A percentile compares a stretch with the other conserved stretches of the same genome.
phyloP scores from a whole-genome alignment of 164 flowering plant genomes.

The Vitis rotundifolia region DNA sequence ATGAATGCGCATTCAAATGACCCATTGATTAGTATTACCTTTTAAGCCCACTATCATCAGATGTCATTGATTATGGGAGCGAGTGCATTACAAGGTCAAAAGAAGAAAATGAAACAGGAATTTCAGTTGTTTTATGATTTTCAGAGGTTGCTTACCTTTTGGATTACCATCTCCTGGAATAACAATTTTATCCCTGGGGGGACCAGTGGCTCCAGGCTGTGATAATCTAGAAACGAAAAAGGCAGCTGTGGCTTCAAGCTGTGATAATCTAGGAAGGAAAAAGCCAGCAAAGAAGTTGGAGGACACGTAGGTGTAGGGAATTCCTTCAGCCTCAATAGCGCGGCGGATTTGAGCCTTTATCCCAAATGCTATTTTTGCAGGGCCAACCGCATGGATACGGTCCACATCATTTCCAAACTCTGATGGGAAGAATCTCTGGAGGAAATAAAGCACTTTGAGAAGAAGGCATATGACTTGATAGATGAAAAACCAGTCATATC shows the following conservation, averaged over 20 bases:
- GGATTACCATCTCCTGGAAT: conserved; percentile 22
- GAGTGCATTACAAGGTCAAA: too few relatives aligned
- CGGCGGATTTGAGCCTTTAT: conserved; percentile 30
- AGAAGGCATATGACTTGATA: too few relatives aligned
- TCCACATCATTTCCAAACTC: conserved; percentile 50
- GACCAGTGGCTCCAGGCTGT: conserved; percentile 8
- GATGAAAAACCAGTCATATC: too few relatives aligned
- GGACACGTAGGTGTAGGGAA: conserved; percentile 35
- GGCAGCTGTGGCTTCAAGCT: conserved; percentile 3
- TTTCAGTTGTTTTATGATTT: too few relatives aligned
- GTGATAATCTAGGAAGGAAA: conserved; percentile 10
- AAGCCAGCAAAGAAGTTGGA: conserved; percentile 15
- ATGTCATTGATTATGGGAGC: too few relatives aligned
- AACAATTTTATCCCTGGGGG: conserved; percentile 23
- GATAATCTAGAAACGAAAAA: conserved; percentile 8
- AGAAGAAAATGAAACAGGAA: too few relatives aligned
- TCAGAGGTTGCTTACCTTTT: conserved; percentile 12
- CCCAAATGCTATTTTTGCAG: conserved; percentile 27
- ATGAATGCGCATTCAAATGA: too few relatives aligned
- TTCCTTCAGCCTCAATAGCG: conserved; percentile 33
- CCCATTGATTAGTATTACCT: too few relatives aligned
- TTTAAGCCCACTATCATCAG: too few relatives aligned
- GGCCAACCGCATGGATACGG: conserved; percentile 36
- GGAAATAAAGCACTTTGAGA: not conserved
- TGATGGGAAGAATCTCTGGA: conserved; percentile 44